Percentiles rank a stretch among this genome's conserved stretches.
phyloP scores from a whole-genome alignment of 2,329 filamentous ascomycete genomes.

The Xylaria sp. region DNA sequence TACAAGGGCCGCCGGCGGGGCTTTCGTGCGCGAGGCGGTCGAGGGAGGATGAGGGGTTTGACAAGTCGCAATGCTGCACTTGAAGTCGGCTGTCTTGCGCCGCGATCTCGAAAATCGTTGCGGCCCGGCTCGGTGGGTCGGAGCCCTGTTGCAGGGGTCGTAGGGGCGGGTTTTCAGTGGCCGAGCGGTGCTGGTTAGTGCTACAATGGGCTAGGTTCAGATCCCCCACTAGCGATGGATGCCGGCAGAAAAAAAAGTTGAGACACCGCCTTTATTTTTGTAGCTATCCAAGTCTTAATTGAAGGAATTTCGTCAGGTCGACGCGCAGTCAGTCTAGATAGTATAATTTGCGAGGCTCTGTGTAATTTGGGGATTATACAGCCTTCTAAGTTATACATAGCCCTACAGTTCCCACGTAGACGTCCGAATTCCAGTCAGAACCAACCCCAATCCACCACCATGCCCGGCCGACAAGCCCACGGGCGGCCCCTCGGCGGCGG shows the following conservation, averaged over 20 bases:
- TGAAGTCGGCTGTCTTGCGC: no score
- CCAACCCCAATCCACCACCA: constrained; percentile 33
- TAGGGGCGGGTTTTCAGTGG: constrained; percentile 1
- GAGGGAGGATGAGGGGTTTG: no score
- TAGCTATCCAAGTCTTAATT: constrained; percentile 12
- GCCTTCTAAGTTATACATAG: no score
- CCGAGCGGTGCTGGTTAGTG: neutral
- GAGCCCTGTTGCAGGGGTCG: constrained; percentile 6
- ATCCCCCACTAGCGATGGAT: constrained; percentile 18
- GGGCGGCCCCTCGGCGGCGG: constrained; percentile 53
- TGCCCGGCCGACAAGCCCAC: constrained; percentile 63
- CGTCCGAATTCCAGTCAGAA: neutral
- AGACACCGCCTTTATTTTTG: constrained; percentile 21
- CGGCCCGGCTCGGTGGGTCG: no score
- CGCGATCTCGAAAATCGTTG: constrained; percentile 26
- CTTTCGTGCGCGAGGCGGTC: no score
- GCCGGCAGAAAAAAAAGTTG: constrained; percentile 26
- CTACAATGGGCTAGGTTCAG: constrained; percentile 1
- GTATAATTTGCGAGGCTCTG: neutral
- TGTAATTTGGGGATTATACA: neutral
- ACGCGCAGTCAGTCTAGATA: neutral
- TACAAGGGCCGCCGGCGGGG: neutral
- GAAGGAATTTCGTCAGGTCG: neutral
- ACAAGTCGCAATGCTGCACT: no score
- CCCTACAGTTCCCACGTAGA: neutral